Evolutionary conservation across 106 monocot species (phyloP), one percentile per base, ranked within the genome.

Genomic region (Dactylorhiza incarnata): DNA sequence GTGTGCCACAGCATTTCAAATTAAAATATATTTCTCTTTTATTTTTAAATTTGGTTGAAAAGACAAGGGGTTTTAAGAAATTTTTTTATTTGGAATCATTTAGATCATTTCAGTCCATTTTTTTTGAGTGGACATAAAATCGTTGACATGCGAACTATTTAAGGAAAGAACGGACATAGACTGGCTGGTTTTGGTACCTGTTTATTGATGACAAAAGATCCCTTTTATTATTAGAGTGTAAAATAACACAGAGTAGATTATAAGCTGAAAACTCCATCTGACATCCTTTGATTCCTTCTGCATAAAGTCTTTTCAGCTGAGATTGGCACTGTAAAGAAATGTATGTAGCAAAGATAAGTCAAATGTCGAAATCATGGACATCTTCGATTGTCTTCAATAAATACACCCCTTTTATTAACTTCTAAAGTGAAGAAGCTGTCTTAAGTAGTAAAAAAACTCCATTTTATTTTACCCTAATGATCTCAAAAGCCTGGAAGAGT

Each of bases 201-300:
- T 84, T 51, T 87, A 97, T 89, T 68, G 91, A 91, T 69, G 93
- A 93, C 45, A 91, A 79, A 58, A 97, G 81, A 56, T 97, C 96
- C 77, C 87, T 87, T 54, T 89, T 97, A 74, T 89, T 94, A 55
- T 87, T 87, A 59, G 96, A 89, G 66, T 97, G 96, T 44, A 93
- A 76, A 72, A 87, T 91, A 17, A 89, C 82, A 75, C 85, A 89
- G 37, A 97, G 91, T 82, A 97, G 78, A 77, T 87, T 87, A 72
- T 97, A 97, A 49, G 96, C 96, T 78, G 93, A 84, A 76, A 94
- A 97, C 75, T 97, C 96, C 76, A 83, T 87, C 68, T 86, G 44
- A 55, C 84, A 87, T 37, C 96, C 96, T 62, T 83, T 79, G 74
- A 93, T 97, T 75, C 96, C 93, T 75, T 91, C 91, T n/a, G 82